phyloP scores from a whole-genome alignment of 169 alveolate species.

The Plasmodium sp. region DNA sequence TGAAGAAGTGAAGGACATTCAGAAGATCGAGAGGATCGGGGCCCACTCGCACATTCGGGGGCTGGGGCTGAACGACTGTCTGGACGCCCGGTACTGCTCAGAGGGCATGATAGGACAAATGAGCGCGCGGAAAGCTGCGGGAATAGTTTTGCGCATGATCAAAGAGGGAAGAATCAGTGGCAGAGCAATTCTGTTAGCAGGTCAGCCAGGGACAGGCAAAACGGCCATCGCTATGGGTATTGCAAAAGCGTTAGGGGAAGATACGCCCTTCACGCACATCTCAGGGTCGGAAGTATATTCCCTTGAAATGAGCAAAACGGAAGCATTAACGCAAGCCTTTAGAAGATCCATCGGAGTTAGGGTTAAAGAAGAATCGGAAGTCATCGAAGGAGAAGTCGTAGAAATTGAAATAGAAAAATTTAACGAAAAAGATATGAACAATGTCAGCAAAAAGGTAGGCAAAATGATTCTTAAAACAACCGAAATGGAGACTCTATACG shows the following conservation, averaged over 20 bases:
- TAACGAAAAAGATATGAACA: slow-evolving; percentile 76
- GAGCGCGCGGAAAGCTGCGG: slow-evolving; percentile 97
- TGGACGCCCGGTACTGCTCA: slow-evolving; percentile 95
- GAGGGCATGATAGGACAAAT: slow-evolving; percentile 97
- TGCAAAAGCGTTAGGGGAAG: slow-evolving; percentile 97
- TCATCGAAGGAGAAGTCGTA: slow-evolving; percentile 99
- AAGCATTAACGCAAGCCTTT: slow-evolving; percentile 96
- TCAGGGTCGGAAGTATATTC: slow-evolving; percentile 99
- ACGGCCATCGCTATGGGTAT: slow-evolving; percentile 99
- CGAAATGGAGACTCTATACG: slow-evolving; percentile 99
- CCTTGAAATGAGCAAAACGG: slow-evolving; percentile 98
- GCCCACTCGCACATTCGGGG: slow-evolving; percentile 99
- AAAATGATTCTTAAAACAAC: slow-evolving; percentile 98
- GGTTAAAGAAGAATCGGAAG: slow-evolving; percentile 98
- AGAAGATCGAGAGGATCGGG: slow-evolving; percentile 96
- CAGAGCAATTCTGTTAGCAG: slow-evolving; percentile 98
- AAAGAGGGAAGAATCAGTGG: slow-evolving; percentile 98
- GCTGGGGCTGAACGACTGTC: slow-evolving; percentile 96
- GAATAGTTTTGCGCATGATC: slow-evolving; percentile 95
- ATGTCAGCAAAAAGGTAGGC: slow-evolving; percentile 87
- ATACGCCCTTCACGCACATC: slow-evolving; percentile 98
- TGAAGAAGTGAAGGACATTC: slow-evolving; percentile 92
- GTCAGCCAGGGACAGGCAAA: slow-evolving; percentile 99
- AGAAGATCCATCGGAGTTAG: slow-evolving; percentile 99
- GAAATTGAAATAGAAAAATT: slow-evolving; percentile 96